phyloP scores from a whole-genome alignment of 208 protist genomes.

The Crithidia fasciculata region DNA sequence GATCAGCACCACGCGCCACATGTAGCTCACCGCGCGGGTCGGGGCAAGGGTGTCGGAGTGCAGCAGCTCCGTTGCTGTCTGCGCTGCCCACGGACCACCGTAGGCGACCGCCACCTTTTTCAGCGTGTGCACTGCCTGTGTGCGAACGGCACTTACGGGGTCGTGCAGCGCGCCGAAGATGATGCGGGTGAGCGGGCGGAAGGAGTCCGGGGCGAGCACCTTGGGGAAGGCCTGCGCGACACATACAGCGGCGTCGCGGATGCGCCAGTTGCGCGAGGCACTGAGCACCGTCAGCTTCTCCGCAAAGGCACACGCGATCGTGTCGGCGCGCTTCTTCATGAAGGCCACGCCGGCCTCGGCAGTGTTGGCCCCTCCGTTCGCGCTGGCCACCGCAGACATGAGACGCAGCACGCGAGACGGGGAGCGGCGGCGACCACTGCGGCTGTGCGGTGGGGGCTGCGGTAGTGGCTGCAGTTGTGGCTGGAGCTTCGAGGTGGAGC shows the following conservation, averaged over 20 bases:
- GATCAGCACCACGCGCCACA: constrained; percentile 63
- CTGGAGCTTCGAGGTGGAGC: constrained; percentile 20
- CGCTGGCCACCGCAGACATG: not conserved
- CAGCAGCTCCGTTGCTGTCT: constrained; percentile 60
- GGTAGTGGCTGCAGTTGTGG: not conserved
- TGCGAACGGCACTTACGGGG: constrained; percentile 72
- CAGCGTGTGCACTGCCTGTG: constrained; percentile 53
- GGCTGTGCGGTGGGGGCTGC: constrained; percentile 9
- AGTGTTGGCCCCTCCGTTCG: constrained; percentile 5
- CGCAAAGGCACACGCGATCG: constrained; percentile 41
- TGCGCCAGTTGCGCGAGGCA: constrained; percentile 75
- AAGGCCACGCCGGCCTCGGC: constrained; percentile 1
- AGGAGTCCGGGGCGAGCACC: constrained; percentile 50
- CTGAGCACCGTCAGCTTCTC: constrained; percentile 51
- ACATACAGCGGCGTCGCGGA: constrained; percentile 61
- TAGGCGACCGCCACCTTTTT: constrained; percentile 46
- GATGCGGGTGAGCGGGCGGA: constrained; percentile 50
- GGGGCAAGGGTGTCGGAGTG: constrained; percentile 48
- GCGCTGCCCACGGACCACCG: constrained; percentile 68
- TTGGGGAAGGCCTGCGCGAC: constrained; percentile 54
- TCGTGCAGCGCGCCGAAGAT: constrained; percentile 64
- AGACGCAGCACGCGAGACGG: constrained; percentile 6
- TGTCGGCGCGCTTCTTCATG: constrained; percentile 27
- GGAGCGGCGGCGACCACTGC: constrained; percentile 20
- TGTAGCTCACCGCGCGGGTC: constrained; percentile 36